phyloP scores from a whole-genome alignment of 305 asterid genomes.

The Ilex paraguariensis region DNA sequence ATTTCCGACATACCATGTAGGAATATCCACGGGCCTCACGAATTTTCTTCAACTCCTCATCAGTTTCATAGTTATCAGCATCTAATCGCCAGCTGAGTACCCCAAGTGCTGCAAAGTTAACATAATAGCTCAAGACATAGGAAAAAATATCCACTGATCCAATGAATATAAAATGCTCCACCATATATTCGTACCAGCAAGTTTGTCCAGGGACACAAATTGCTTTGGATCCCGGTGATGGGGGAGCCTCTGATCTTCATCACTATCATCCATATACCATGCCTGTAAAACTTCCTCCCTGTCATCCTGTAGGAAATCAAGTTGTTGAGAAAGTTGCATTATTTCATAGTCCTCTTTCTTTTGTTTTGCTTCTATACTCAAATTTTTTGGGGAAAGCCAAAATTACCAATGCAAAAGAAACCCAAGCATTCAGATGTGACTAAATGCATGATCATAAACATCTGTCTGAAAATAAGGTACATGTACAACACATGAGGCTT shows the following conservation, averaged over 20 bases:
- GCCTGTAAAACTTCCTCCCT: constrained; percentile 73
- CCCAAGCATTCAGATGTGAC: too few species aligned
- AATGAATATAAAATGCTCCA: neutral
- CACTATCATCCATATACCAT: constrained; percentile 88
- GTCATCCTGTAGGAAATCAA: constrained; percentile 38
- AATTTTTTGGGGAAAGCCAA: too few species aligned
- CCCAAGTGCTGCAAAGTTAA: constrained; percentile 58
- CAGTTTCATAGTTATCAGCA: constrained; percentile 87
- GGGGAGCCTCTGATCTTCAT: constrained; percentile 83
- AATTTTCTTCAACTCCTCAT: constrained; percentile 76
- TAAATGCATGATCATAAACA: too few species aligned
- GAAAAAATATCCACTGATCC: neutral
- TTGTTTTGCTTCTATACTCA: too few species aligned
- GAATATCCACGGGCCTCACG: constrained; percentile 83
- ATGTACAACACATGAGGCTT: too few species aligned
- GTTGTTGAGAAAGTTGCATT: neutral
- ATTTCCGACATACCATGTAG: constrained; percentile 47
- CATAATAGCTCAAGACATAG: neutral
- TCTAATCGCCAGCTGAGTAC: constrained; percentile 86
- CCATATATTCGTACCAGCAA: constrained; percentile 52
- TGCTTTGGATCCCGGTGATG: constrained; percentile 78
- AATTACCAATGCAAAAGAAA: neutral
- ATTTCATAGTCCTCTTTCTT: neutral
- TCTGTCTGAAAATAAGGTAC: too few species aligned
- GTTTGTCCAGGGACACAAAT: constrained; percentile 74